Evolutionary conservation across 345 rosid genomes (phyloP).

Genomic region (Eucalyptus shirleyi): DNA sequence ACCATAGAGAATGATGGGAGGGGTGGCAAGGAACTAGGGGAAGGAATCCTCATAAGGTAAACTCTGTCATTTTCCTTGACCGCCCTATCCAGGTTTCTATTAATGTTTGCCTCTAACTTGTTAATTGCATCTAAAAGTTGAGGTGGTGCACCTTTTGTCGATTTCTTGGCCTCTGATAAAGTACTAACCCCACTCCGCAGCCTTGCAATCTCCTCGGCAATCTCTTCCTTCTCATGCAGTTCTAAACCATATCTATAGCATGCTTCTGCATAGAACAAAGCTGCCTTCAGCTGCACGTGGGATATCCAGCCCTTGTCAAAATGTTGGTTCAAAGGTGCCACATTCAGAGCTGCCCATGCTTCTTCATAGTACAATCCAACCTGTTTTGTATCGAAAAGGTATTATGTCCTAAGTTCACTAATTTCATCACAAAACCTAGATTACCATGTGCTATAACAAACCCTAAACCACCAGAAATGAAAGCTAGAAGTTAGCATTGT

Average conservation of each 20-base stretch:
- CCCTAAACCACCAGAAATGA: neutral
- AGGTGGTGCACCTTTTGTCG: slow-evolving; percentile 65
- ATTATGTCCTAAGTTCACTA: neutral
- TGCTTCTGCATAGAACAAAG: slow-evolving; percentile 78
- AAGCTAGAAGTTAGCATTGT: neutral
- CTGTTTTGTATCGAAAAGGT: slow-evolving; percentile 17
- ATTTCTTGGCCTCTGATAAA: slow-evolving; percentile 71
- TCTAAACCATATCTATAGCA: slow-evolving; percentile 77
- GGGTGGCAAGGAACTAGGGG: slow-evolving; percentile 65
- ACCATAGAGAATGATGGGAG: slow-evolving; percentile 92
- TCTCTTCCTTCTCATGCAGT: slow-evolving; percentile 93
- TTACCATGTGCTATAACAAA: neutral
- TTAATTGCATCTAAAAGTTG: slow-evolving; percentile 82
- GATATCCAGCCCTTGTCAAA: slow-evolving; percentile 87
- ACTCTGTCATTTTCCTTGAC: slow-evolving; percentile 97
- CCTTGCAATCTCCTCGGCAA: slow-evolving; percentile 92
- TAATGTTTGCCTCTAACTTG: slow-evolving; percentile 69
- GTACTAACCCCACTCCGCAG: slow-evolving; percentile 60
- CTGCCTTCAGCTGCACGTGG: slow-evolving; percentile 90
- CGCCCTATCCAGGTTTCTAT: slow-evolving; percentile 80
- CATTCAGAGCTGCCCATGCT: slow-evolving; percentile 63
- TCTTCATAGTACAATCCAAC: slow-evolving; percentile 92
- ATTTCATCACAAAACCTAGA: neutral
- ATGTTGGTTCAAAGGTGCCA: slow-evolving; percentile 81
- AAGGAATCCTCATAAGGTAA: slow-evolving; percentile 95